Base-by-base conservation (phyloP, 169 alveolate species). In the Plasmodium cynomolgi region DNA sequence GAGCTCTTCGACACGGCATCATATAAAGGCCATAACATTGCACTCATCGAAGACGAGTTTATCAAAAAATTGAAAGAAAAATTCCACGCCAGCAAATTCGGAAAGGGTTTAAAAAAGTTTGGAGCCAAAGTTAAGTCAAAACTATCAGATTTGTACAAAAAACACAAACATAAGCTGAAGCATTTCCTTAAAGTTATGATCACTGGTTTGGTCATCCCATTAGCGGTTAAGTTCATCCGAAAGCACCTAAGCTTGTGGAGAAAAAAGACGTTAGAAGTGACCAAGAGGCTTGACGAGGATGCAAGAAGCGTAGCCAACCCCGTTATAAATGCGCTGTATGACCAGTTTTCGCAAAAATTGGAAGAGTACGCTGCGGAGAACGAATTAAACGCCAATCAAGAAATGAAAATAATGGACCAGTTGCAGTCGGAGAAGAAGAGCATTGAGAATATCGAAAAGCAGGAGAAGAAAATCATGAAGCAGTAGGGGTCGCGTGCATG, bases 11-110 rank as follows among this genome's bases (percentile, higher is more conserved):
- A 90, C 54, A 44, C 91, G 50, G 62, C 50, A 8, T 11, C 71
- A 23, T 90, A 90, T 47, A 72, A 80, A 23, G 91, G 91, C 7
- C 72, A 90, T 3, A 81, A 81, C 83, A 39, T 90, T 20, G 91
- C 94, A 80, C 62, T 90, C 23, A 81, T 90, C 37, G 91, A 90
- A 74, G 75, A 58, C 54, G 68, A 39, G 83, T 90, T 90, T 81
- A 62, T 90, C 37, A 90, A 33, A 39, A 90, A 90, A 81, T 71
- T 90, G 77, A 90, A 50, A 72, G 94, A 90, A 44, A 90, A 41
- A 68, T 90, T 90, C 54, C 31, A 81, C 20, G 71, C 47, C 8
- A 90, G 94, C 62, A 90, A 90, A 44, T 90, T 90, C 73, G 94
- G 94, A 34, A 58, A 80, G 23, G 44, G 83, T 23, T 15, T 71